Evolutionary conservation across 768 basidiomycete genomes (phyloP).

Genomic region (Tulasnella sp.): DNA sequence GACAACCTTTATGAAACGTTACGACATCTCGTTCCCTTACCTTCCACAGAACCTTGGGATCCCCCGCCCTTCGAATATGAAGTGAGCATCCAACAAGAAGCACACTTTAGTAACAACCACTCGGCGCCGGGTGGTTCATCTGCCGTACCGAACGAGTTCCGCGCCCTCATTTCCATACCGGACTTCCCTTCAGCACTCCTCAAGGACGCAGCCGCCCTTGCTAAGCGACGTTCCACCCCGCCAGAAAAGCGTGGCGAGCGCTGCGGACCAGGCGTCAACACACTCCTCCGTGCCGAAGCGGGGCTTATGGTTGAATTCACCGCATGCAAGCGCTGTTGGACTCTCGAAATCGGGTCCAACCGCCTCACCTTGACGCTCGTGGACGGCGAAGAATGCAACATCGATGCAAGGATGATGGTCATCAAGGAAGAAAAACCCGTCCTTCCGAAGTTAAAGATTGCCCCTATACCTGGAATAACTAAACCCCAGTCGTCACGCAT

Average conservation of each 20-base stretch:
- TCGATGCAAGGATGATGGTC: conserved; percentile 6
- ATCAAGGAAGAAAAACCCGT: conserved; percentile 3
- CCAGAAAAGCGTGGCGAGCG: not conserved
- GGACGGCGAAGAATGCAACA: not conserved
- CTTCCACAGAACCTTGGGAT: not conserved
- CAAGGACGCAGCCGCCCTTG: conserved; percentile 6
- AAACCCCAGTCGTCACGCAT: not conserved
- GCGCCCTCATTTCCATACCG: conserved; percentile 1
- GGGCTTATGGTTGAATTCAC: conserved; percentile 7
- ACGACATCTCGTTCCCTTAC: conserved; percentile 1
- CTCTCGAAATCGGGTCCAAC: conserved; percentile 8
- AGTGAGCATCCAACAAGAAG: not conserved
- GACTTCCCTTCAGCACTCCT: not conserved
- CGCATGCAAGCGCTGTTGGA: conserved; percentile 3
- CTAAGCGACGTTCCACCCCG: not conserved
- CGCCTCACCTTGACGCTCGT: conserved; percentile 8
- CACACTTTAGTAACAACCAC: no score
- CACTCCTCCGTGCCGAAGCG: not conserved
- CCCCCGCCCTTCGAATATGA: conserved; percentile 10
- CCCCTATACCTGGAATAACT: not conserved
- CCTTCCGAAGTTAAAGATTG: not conserved
- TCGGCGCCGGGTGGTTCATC: not conserved
- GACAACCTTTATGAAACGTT: conserved; percentile 9
- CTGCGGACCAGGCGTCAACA: not conserved
- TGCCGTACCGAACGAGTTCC: conserved; percentile 6